Base-by-base conservation (phyloP, 306 rosid genomes). In the Glycyrrhiza uralensis region DNA sequence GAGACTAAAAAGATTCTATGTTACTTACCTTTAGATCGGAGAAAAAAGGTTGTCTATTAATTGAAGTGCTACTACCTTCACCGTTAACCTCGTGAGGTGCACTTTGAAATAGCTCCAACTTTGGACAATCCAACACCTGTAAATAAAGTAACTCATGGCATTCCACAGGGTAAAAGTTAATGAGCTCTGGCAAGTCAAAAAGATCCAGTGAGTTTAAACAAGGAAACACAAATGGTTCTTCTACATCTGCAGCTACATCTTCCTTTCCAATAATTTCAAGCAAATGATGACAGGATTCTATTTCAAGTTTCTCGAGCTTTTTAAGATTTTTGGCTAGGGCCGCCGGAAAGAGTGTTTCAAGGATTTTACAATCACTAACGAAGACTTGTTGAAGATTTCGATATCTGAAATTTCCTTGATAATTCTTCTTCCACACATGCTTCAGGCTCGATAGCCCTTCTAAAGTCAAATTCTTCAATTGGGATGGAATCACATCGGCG, bases 221-320 rank as follows among this genome's bases (percentile, higher is more conserved):
- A 62, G 72, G 79, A 23, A 74, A 62, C 23, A 10, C 44, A 74
- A 50, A 35, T 30, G n/a, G 3, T 1, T 56, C 28, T 58, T 15
- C 3, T 1, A 0, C 15, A 4, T 7, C 3, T 51, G 2, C 15
- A 2, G 3, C 36, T 12, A 10, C 0, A 0, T 18, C 42, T 74
- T 74, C 72, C 33, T 23, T 36, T 24, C 17, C 65, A 50, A 50
- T 41, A 74, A 62, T 50, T 24, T 50, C 17, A 23, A 0, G 15
- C 79, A 74, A 50, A 2, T n/a, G 0, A 0, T 1, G 0, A 23
- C 78, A 73, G 0, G 0, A 0, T 7, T 0, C 3, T 2, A 60
- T 36, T 3, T 13, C 1, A 3, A 74, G 52, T 3, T 5, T 2
- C 10, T 74, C 30, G 2, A 74, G 71, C 42, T 45, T 74, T 45